Base-by-base conservation (phyloP, 768 basidiomycete species). In the Boletus rufocinnamomeus region DNA sequence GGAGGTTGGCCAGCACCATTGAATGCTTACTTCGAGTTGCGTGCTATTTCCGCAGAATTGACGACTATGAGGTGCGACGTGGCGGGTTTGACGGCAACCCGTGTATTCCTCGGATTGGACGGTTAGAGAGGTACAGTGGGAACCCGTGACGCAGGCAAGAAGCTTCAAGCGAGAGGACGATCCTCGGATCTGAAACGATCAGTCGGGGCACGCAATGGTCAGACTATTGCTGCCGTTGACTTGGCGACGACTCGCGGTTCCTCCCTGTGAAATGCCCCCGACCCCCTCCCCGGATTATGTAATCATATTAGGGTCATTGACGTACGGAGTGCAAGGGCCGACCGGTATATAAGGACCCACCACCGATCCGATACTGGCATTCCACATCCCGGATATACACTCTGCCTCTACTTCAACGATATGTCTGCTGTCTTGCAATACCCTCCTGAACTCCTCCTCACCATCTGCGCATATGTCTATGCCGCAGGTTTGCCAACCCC, bases 401-500 rank as follows among this genome's bases (percentile, higher is more conserved):
- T 45, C 23, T 46, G 0, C 30, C 30, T 16, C 30, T 23, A 6
- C 45, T 9, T 16, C 35, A 16, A 35, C 35, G 2, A 41, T 62
- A 68, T 69, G 69, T 64, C 69, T 41, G 56, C 67, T 47, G 70
- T 76, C 43, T 54, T 67, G 38, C 78, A 81, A 60, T 91, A 82
- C 70, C 91, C 91, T 8, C 78, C 85, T 9, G 91, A 93, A 66
- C 73, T 94, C 17, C 80, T 91, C 55, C 83, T 83, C 57, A 75
- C 84, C 32, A 86, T 95, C 59, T 93, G 89, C 63, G 83, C 86
- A 0, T 80, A 88, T 55, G 76, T 94, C 37, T 91, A 86, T 66
- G 80, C 82, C 7, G 76, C 85, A 30, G 84, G 86, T 59, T 72
- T 87, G 5, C 84, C 85, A 11, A 78, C 86, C 9, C 47, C 74